These are phyloP conservation scores for Kodamaea nitidulidarum DNA, from an alignment of 805 yeast species.

Conservation along the genomic window DNA sequence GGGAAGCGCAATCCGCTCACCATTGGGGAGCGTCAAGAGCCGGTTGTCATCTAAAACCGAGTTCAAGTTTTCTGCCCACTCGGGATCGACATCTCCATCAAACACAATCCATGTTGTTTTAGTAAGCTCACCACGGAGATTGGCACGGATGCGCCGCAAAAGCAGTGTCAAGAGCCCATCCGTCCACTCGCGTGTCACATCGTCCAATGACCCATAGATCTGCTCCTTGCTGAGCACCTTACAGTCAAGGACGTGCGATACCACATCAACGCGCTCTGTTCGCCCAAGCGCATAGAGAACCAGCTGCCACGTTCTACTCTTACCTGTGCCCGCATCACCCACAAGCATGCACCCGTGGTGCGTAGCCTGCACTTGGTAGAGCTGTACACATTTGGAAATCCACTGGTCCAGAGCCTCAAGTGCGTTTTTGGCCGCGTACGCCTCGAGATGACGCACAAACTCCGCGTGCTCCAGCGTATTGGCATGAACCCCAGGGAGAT, in stretches of 20 bases:
- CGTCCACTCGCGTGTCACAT: conserved; percentile 82
- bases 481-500: conserved; percentile 24
- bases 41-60: conserved; percentile 89
- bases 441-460: conserved; percentile 22
- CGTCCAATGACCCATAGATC: conserved; percentile 68
- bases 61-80: conserved; percentile 88
- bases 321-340: conserved; percentile 76
- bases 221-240: conserved; percentile 65
- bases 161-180: conserved; percentile 80
- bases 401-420: conserved; percentile 37
- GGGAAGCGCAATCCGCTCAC: conserved; percentile 75
- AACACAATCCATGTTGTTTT: conserved; percentile 73
- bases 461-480: conserved; percentile 19
- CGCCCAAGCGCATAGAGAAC: conserved; percentile 41
- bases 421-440: conserved; percentile 29
- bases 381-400: conserved; percentile 54
- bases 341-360: conserved; percentile 81
- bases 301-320: conserved; percentile 50
- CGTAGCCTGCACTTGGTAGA: conserved; percentile 54
- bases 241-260: conserved; percentile 58
- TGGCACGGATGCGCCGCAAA: conserved; percentile 53
- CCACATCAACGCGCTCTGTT: conserved; percentile 33
- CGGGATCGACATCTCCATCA: conserved; percentile 92
- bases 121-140: conserved; percentile 53
- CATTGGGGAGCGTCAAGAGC: conserved; percentile 77